Conservation (phyloP, 768 basidiomycete genomes). For the Psilocybe cyanescens region DNA sequence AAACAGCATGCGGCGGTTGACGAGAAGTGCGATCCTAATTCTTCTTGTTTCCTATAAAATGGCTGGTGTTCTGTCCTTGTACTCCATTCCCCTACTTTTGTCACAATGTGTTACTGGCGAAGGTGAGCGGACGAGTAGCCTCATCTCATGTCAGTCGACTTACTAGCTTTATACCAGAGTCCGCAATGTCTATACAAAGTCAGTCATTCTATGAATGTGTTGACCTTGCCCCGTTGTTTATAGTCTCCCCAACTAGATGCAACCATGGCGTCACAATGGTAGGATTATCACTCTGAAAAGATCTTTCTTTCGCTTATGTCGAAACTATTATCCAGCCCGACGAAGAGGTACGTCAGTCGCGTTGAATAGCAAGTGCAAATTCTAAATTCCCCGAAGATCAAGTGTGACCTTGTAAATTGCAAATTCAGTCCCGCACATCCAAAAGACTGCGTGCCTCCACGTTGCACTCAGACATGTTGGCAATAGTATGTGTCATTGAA, state of each 20-base stretch:
- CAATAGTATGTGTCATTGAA: slow-evolving; percentile 60
- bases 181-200: slow-evolving; percentile 57
- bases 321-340: slow-evolving; percentile 46
- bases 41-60: slow-evolving; percentile 30
- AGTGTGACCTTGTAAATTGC: slow-evolving; percentile 61
- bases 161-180: slow-evolving; percentile 43
- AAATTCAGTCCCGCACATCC: slow-evolving; percentile 68
- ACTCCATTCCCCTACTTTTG: slow-evolving; percentile 14
- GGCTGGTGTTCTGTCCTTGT: background rate
- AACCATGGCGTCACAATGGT: slow-evolving; percentile 58
- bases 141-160: slow-evolving; percentile 11
- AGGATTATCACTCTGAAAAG: slow-evolving; percentile 20
- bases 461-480: slow-evolving; percentile 64
- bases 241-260: slow-evolving; percentile 41
- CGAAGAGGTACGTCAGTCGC: slow-evolving; percentile 47
- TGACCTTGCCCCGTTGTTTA: slow-evolving; percentile 5
- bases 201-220: slow-evolving; percentile 22
- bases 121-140: slow-evolving; percentile 41
- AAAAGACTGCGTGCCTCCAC: slow-evolving; percentile 48
- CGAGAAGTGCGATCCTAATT: slow-evolving; percentile 13
- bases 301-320: background rate
- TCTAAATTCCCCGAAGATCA: slow-evolving; percentile 47
- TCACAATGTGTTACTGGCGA: slow-evolving; percentile 62
- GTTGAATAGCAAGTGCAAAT: background rate
- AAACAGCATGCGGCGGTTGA: slow-evolving; percentile 24